Evolutionary conservation across 768 basidiomycete species (phyloP), one percentile per base, ranked within the genome.

Genomic region (Kwoniella europaea): DNA sequence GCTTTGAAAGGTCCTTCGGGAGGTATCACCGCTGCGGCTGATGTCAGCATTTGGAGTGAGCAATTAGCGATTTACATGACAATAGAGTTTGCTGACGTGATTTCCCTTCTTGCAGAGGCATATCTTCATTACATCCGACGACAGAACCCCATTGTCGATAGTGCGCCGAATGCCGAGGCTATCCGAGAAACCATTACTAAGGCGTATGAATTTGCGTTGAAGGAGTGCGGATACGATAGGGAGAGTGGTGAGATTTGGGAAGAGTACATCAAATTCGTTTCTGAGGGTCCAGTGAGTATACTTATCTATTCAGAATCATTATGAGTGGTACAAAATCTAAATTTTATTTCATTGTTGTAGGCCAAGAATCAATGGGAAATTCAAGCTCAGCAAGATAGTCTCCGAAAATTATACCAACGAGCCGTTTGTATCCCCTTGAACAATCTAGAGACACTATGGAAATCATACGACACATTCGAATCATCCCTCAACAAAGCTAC

Each of bases 361-460:
- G 87, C 91, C 0, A 88, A 88, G 13, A 92, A 91, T 27, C 93
- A 93, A 20, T 98, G 95, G 94, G 96, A 98, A 82, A 90, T 91
- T 74, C 92, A 94, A 77, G 93, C 96, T 80, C 93, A 94, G 82
- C 94, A 94, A 91, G 96, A 97, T 74, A 88, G 90, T 1, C 86
- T 98, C 4, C 89, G 97, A 69, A 93, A 92, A 81, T 90, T 92
- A 0, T 97, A 97, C 84, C 93, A 95, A 79, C 90, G 93, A 62
- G 96, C 93, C 2, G 91, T 98, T 22, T 92, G 93, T 79, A 93
- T 97, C 42, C 97, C 97, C 0, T 87, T 98, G 75, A 92, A 94
- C 82, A 94, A 94, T 78, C 89, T 98, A 76, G 95, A 98, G 81
- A 87, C 87, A 50, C 86, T 99, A 20, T 99, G 97, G 97, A 89